Base-by-base conservation (phyloP, 129 eudicot species). In the Helianthus tuberosus region DNA sequence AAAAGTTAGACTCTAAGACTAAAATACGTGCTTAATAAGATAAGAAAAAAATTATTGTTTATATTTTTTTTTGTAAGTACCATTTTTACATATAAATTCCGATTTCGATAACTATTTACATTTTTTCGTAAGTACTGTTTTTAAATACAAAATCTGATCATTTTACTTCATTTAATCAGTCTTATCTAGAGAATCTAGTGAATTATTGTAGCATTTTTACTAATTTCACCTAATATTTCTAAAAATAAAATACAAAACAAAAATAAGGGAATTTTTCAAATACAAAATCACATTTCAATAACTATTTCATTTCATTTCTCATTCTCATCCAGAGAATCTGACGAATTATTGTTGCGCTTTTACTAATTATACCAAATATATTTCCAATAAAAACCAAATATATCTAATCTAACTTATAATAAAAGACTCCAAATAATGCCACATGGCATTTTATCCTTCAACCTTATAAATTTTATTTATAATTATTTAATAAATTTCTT, bases 191-290 rank as follows among this genome's bases (percentile, higher is more conserved):
- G 7, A 15, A 43, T 66, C 13, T 25, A 32, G 8, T 32, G 3
- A 52, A 4, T 51, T 51, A 69, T 35, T 32, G 4, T 32, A 35
- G 7, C 17, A 55, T 47, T 16, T 23, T 48, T 29, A 5, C 3
- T n/a, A 17, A 72, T 4, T 57, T 59, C 4, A 1, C 53, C 9
- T 32, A 32, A 75, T 6, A 75, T 20, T 16, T 53, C 38, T 13
- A 64, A 52, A 0, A 6, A 2, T 11, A 71, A 64, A 50, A 6
- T 16, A 49, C 39, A 39, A 16, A 7, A 53, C 3, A 32, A 32
- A 32, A 32, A 32, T 38, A 52, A 70, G 77, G 77, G 84, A 3
- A 74, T 49, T 50, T 13, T 11, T 3, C 23, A 11, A 9, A 60
- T 43, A 27, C 1, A 23, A 4, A 60, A 27, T 10, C 5, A 43